Base-by-base conservation (phyloP, 805 yeast species). In the Myxozyma udenii region DNA sequence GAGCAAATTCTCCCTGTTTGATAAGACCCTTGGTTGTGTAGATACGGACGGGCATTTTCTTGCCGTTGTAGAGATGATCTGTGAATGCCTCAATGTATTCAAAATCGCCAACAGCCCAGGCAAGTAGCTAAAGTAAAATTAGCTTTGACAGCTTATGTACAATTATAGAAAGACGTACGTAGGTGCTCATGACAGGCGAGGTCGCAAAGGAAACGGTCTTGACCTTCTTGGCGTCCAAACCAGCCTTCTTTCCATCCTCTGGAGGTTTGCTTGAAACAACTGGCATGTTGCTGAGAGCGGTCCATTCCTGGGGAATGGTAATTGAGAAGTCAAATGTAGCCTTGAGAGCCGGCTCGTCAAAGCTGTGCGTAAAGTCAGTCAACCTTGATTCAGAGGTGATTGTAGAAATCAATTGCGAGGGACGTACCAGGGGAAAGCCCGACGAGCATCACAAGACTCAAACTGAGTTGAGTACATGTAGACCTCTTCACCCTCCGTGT, bases 121-220 rank as follows among this genome's bases (percentile, higher is more conserved):
- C 95, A 40, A 85, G 85, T 68, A 86, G 75, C 50, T 52, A 32
- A 5, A 30, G 3, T 4, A 6, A n/a, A 41, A 16, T 18, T n/a
- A n/a, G n/a, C n/a, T n/a, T n/a, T n/a, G n/a, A n/a, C n/a, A n/a
- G n/a, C n/a, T n/a, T n/a, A n/a, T n/a, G n/a, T n/a, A n/a, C n/a
- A n/a, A n/a, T n/a, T n/a, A n/a, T n/a, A n/a, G n/a, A n/a, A n/a
- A n/a, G 16, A 39, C 55, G 23, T 52, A 52, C 52, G 66, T 86
- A 86, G n/a, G 93, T 85, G 41, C 90, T 83, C 87, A 86, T 84
- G 61, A 79, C 68, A 16, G 95, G 95, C 25, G 93, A 82, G n/a
- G 84, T 75, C 65, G 84, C 82, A 74, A 86, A 85, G 24, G 85
- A 83, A 58, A 87, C 87, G 2, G 89, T 84, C 70, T 87, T 87